A percentile compares a stretch with the other conserved stretches of the same genome.
Evolutionary conservation across 805 yeast species (phyloP).

Genomic region (Hanseniaspora meyeri): DNA sequence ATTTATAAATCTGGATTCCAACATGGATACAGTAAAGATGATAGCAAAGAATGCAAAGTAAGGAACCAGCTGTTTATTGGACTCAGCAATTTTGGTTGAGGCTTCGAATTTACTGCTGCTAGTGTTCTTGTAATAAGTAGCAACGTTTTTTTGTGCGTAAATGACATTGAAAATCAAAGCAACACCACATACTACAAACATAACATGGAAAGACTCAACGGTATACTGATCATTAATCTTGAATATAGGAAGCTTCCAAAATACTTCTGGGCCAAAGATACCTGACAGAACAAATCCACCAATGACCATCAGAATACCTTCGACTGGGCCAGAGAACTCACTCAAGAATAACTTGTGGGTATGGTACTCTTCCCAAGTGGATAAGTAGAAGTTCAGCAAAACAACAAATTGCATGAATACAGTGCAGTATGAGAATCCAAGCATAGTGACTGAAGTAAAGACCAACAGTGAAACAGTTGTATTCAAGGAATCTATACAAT

Average conservation of each 20-base stretch:
- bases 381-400: constrained; percentile 67
- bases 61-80: constrained; percentile 53
- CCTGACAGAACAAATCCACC: constrained; percentile 51
- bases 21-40: constrained; percentile 35
- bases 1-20: constrained; percentile 38
- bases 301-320: constrained; percentile 64
- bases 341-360: constrained; percentile 72
- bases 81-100: constrained; percentile 20
- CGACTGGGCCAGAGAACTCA: constrained; percentile 86
- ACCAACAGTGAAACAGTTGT: constrained; percentile 69
- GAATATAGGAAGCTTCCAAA: constrained; percentile 38
- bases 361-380: constrained; percentile 94
- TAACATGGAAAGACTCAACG: constrained; percentile 35
- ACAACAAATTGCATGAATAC: constrained; percentile 59
- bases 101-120: constrained; percentile 23
- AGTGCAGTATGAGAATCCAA: constrained; percentile 56
- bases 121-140: constrained; percentile 33
- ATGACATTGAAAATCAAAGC: constrained; percentile 52
- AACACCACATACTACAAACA: constrained; percentile 45
- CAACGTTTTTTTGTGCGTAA: constrained; percentile 54
- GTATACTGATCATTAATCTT: constrained; percentile 28
- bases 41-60: constrained; percentile 44
- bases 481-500: constrained; percentile 63
- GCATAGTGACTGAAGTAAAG: constrained; percentile 61
- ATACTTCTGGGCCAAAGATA: constrained; percentile 46